Conservation (phyloP, 2,329 filamentous ascomycete genomes). For the Colletotrichum sp. region DNA sequence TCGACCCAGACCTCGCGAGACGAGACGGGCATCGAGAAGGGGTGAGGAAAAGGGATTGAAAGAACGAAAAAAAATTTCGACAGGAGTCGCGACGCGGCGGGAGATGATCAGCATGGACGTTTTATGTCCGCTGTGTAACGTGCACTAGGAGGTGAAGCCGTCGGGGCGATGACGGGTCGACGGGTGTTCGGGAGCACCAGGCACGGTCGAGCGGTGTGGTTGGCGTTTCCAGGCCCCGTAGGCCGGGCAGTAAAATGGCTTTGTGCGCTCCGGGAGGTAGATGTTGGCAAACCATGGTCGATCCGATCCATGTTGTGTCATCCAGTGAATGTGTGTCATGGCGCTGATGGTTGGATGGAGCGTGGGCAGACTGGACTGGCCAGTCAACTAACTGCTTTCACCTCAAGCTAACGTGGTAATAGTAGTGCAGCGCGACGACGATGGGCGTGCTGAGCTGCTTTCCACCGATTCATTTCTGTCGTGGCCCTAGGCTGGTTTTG, state of each 20-base stretch:
- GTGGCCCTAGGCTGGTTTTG: not conserved
- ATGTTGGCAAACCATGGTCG: not conserved
- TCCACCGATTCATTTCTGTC: not conserved
- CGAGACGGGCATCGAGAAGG: not conserved
- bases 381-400: not conserved
- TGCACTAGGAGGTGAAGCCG: not conserved
- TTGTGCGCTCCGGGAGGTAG: not conserved
- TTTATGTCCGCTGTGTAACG: not conserved
- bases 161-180: not conserved
- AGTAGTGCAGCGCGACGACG: not conserved
- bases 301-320: not conserved
- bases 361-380: not conserved
- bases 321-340: not conserved
- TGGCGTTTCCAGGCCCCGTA: not conserved
- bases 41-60: not conserved
- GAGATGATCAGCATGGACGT: not conserved
- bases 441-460: not conserved
- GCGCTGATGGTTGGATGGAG: not conserved
- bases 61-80: not conserved
- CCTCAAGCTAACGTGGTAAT: not conserved
- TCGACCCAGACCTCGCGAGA: not conserved
- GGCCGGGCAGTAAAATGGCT: not conserved
- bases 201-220: not conserved
- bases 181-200: slow-evolving; percentile 9
- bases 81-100: not conserved